These are phyloP conservation scores for Macrolepiota dolichaula DNA, from an alignment of 768 basidiomycete species.

Conservation along the genomic window DNA sequence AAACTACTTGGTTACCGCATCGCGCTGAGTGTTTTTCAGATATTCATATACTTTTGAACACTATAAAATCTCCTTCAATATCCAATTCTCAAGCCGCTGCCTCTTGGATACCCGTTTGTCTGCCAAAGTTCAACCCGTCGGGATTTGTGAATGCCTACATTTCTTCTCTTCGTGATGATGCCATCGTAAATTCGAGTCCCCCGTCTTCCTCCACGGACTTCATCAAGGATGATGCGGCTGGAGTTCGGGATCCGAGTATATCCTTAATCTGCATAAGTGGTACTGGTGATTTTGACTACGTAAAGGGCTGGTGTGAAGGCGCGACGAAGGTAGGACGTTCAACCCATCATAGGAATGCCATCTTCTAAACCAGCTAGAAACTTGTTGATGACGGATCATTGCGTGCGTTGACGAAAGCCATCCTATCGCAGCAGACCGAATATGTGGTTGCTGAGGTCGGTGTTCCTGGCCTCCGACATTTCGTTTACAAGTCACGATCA, in stretches of 20 bases:
- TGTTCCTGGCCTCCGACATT: conserved; percentile 92
- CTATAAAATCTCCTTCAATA: conserved; percentile 79
- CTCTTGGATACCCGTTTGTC: conserved; percentile 92
- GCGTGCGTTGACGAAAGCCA: conserved; percentile 46
- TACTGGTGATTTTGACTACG: conserved; percentile 81
- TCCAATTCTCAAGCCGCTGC: conserved; percentile 75
- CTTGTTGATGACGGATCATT: conserved; percentile 57
- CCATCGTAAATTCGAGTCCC: conserved; percentile 13
- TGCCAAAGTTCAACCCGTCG: conserved; percentile 88
- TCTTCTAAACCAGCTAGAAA: conserved; percentile 40
- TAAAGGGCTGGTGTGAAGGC: conserved; percentile 70
- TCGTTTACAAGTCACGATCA: conserved; percentile 87
- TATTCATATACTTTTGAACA: conserved; percentile 90
- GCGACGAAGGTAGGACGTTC: conserved; percentile 50
- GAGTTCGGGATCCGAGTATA: conserved; percentile 23
- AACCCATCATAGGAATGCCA: not conserved
- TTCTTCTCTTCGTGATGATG: conserved; percentile 53
- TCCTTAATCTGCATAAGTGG: conserved; percentile 80
- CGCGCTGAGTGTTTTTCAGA: conserved; percentile 39
- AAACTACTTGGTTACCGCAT: not conserved
- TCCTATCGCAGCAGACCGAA: conserved; percentile 47
- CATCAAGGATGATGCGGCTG: not conserved
- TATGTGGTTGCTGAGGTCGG: conserved; percentile 73
- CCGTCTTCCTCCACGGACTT: conserved; percentile 13
- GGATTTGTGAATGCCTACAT: conserved; percentile 93